A percentile compares a stretch with the other conserved stretches of the same genome.
Conservation (phyloP, 2,329 filamentous ascomycete species). For the Monosporascus sp. region DNA sequence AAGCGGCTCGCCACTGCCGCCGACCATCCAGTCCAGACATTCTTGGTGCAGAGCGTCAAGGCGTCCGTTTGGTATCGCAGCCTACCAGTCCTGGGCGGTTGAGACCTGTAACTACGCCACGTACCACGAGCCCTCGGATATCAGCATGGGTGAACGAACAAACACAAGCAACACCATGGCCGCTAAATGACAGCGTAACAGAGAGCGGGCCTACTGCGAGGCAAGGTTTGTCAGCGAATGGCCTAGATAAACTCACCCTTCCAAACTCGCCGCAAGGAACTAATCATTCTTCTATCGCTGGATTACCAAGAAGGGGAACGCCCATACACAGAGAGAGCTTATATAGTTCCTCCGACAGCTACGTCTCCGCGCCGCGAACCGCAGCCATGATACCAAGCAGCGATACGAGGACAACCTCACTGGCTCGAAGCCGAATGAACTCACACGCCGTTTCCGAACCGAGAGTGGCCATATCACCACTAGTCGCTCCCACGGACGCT, state of each 20-base stretch:
- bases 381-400: slow-evolving; percentile 10
- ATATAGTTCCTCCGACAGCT: slow-evolving; percentile 15
- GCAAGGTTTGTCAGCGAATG: slow-evolving; percentile 8
- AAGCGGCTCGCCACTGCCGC: slow-evolving; percentile 2
- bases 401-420: slow-evolving; percentile 15
- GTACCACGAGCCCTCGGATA: slow-evolving; percentile 11
- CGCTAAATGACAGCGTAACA: slow-evolving; percentile 10
- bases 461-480: slow-evolving; percentile 1
- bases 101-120: background rate
- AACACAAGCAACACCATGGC: slow-evolving; percentile 10
- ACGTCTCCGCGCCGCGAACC: slow-evolving; percentile 9
- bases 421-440: slow-evolving; percentile 2
- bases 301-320: slow-evolving; percentile 7
- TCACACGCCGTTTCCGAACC: background rate
- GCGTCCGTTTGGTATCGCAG: slow-evolving; percentile 12
- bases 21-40: slow-evolving; percentile 17
- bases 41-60: slow-evolving; percentile 16
- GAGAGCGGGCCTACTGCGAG: slow-evolving; percentile 10
- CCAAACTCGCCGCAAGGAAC: slow-evolving; percentile 5
- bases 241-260: slow-evolving; percentile 9
- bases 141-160: slow-evolving; percentile 19
- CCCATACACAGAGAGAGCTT: slow-evolving; percentile 5
- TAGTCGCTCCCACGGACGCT: background rate
- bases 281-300: slow-evolving; percentile 6
- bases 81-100: background rate